Base-by-base conservation (phyloP, 2,329 filamentous ascomycete genomes). In the Colletotrichum neosansevieriae region DNA sequence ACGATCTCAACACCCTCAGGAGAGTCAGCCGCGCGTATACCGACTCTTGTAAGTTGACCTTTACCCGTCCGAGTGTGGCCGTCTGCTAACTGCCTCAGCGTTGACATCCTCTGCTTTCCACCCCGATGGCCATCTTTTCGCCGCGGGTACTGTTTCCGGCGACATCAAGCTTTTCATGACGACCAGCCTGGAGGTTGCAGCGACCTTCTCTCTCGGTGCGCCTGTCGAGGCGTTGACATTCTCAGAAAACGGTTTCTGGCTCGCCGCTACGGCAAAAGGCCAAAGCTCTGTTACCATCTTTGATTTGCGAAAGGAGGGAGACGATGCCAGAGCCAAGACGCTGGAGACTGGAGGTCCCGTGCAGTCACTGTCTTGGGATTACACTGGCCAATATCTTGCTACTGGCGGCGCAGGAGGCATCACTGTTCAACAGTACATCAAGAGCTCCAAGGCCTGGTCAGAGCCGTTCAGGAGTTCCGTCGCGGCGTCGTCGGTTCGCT, bases 211-310 rank as follows among this genome's bases (percentile, higher is more conserved):
- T 19, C 81, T 91, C 1, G 88, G 86, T 7, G 89, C 89, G 0
- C 89, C 94, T 0, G 86, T 98, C 3, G 89, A 92, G 74, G 88
- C 89, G 11, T 82, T 99, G 45, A 86, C 88, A 67, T 99, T 99
- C 81, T 98, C 94, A 0, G 96, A 99, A 79, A 99, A 99, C 74
- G 96, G 96, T 24, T 97, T 93, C 74, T 98, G 94, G 93, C 90
- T 99, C 71, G 95, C 95, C 1, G 92, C 94, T 5, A 91, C 91
- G 7, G 89, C 91, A 67, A 90, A 94, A 78, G 90, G 89, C 34
- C 92, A 94, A 72, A 92, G 89, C 21, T 91, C 86, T 24, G 91
- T 97, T 42, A 92, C 92, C 10, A 89, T 98, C 62, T 98, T 97
- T 85, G 95, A 98, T 79, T 85, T 99, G 69, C 91, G 96, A 74